Conservation (phyloP, 2,329 filamentous ascomycete species). For the Fusarium burgessii region DNA sequence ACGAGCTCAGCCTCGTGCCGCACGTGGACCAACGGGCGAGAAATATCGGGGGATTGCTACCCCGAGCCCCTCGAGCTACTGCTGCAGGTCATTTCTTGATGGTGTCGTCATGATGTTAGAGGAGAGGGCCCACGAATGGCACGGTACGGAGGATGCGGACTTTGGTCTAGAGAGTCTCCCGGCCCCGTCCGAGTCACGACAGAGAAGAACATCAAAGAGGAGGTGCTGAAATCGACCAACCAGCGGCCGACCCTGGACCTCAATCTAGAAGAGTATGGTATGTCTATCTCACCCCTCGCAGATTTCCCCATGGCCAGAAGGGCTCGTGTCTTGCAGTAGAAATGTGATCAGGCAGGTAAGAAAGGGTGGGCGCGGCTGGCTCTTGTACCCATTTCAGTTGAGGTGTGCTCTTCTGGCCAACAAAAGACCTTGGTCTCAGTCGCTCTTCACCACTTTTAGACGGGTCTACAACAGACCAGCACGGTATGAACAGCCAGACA, state of each 20-base stretch:
- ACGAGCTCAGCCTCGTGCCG: slow-evolving; percentile 35
- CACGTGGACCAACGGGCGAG: slow-evolving; percentile 19
- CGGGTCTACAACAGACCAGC: not conserved
- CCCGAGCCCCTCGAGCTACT: slow-evolving; percentile 20
- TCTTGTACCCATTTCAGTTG: slow-evolving; percentile 26
- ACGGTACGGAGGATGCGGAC: slow-evolving; percentile 4
- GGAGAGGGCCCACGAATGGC: slow-evolving; percentile 12
- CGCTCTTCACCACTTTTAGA: slow-evolving; percentile 23
- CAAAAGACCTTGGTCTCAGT: slow-evolving; percentile 23
- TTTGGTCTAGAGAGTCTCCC: slow-evolving; percentile 10
- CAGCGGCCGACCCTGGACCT: slow-evolving; percentile 27
- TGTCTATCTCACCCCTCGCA: slow-evolving; percentile 29
- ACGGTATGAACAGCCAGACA: not conserved
- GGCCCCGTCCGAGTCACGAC: slow-evolving; percentile 9
- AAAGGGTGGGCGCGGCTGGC: slow-evolving; percentile 15
- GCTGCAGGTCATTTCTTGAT: slow-evolving; percentile 43
- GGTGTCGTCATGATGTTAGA: slow-evolving; percentile 23
- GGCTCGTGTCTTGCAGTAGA: slow-evolving; percentile 42
- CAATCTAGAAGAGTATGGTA: not conserved
- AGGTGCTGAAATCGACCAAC: slow-evolving; percentile 18
- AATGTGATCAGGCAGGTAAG: slow-evolving; percentile 10
- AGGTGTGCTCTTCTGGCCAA: slow-evolving; percentile 27
- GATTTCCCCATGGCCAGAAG: slow-evolving; percentile 19
- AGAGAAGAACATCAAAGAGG: slow-evolving; percentile 5
- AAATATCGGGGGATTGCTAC: slow-evolving; percentile 9